Conservation (phyloP, 371 early-diverging fungal genomes). For the Mortierella sp. region DNA sequence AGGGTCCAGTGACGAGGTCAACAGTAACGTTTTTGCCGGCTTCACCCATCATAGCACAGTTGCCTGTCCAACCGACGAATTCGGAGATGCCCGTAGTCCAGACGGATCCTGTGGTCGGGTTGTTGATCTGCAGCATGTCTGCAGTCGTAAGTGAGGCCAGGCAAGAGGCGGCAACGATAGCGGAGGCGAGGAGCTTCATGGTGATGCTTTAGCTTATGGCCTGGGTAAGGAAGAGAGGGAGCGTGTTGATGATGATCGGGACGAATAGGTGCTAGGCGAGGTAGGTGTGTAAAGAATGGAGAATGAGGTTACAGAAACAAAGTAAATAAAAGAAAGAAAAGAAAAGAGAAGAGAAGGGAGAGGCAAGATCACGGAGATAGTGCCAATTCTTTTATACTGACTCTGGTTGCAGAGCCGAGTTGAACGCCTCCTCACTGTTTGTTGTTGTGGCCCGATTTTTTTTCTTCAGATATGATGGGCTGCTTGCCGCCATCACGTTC, state of each 20-base stretch:
- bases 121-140: slow-evolving; percentile 34
- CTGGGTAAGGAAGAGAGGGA: not conserved
- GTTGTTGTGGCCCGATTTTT: too few relatives aligned
- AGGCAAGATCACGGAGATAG: too few relatives aligned
- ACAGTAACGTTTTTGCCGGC: slow-evolving; percentile 23
- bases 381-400: too few relatives aligned
- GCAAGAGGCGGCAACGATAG: slow-evolving; percentile 21
- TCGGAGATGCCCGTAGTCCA: slow-evolving; percentile 17
- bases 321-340: not conserved
- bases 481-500: too few relatives aligned
- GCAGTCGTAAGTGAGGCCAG: slow-evolving; percentile 27
- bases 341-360: not conserved
- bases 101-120: slow-evolving; percentile 23
- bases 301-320: slow-evolving; percentile 7
- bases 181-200: slow-evolving; percentile 37
- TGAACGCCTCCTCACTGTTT: too few relatives aligned
- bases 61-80: slow-evolving; percentile 25
- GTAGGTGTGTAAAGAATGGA: not conserved
- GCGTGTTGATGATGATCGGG: slow-evolving; percentile 2
- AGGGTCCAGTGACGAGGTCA: slow-evolving; percentile 22
- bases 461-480: too few relatives aligned
- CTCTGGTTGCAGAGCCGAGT: too few relatives aligned
- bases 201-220: not conserved
- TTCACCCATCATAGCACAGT: slow-evolving; percentile 26
- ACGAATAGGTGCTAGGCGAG: not conserved